phyloP scores from a whole-genome alignment of 2,329 filamentous ascomycete genomes.

The Fusarium sterilihyphosum region DNA sequence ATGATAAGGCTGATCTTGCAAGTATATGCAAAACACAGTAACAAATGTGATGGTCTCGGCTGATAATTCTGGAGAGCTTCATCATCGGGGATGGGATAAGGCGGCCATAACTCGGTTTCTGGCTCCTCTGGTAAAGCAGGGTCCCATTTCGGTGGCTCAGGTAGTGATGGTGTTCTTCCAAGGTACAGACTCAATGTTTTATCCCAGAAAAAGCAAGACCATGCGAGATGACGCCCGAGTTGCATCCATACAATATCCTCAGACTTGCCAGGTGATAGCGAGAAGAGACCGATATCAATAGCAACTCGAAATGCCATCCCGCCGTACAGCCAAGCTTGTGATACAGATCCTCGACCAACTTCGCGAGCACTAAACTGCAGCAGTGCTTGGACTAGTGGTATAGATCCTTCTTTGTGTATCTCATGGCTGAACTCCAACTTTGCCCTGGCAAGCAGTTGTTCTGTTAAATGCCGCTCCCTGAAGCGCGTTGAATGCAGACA shows the following conservation, averaged over 20 bases:
- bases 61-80: background rate
- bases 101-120: background rate
- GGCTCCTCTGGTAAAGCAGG: background rate
- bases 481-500: background rate
- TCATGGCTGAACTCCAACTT: background rate
- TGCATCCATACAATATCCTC: background rate
- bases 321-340: background rate
- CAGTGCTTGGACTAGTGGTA: background rate
- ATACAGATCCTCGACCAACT: background rate
- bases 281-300: background rate
- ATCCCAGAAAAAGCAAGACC: background rate
- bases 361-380: background rate
- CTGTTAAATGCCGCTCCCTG: background rate
- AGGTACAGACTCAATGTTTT: background rate
- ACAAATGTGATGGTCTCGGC: background rate
- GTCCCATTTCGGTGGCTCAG: background rate
- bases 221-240: background rate
- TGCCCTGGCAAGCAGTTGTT: background rate
- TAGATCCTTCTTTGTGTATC: background rate
- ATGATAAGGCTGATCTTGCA: constrained; percentile 1
- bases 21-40: background rate
- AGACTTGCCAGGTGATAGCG: background rate
- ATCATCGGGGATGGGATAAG: background rate
- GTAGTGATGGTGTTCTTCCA: background rate
- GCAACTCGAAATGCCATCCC: constrained; percentile 2